Percentiles rank a stretch among this genome's conserved stretches.
phyloP scores from a whole-genome alignment of 805 yeast genomes.

The Candida gorgasii region DNA sequence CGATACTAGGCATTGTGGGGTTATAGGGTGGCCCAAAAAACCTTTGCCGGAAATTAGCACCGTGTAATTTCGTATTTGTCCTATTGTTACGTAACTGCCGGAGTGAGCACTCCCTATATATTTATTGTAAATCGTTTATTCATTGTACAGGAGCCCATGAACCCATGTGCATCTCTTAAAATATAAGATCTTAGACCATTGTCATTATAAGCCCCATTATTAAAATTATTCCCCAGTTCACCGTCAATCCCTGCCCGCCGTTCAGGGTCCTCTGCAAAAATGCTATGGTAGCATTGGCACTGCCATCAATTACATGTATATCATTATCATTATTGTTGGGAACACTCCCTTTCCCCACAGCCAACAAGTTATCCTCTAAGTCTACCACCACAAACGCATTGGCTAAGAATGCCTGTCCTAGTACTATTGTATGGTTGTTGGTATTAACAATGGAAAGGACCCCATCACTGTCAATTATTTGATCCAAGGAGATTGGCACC shows the following conservation, averaged over 20 bases:
- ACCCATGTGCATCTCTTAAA: too few relatives aligned
- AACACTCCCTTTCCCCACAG: conserved; percentile 32
- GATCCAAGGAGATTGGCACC: conserved; percentile 4
- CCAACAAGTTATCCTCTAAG: conserved; percentile 54
- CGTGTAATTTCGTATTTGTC: too few relatives aligned
- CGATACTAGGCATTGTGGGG: too few relatives aligned
- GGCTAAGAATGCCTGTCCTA: conserved; percentile 68
- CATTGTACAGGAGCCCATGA: too few relatives aligned
- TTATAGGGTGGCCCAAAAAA: too few relatives aligned
- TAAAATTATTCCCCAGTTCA: not conserved
- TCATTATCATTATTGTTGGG: conserved; percentile 28
- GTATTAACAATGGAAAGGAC: conserved; percentile 1
- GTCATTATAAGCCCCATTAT: not conserved
- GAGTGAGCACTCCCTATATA: too few relatives aligned
- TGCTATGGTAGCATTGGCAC: conserved; percentile 1
- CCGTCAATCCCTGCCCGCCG: too few relatives aligned
- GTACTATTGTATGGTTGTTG: conserved; percentile 10
- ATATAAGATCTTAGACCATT: too few relatives aligned
- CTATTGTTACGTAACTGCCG: too few relatives aligned
- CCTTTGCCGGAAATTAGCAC: too few relatives aligned
- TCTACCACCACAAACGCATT: conserved; percentile 68
- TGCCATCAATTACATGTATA: conserved; percentile 22
- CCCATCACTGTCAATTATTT: conserved; percentile 7
- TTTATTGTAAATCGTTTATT: too few relatives aligned
- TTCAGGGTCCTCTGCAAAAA: not conserved